These are phyloP conservation scores for Ganoderma meredithae DNA, from an alignment of 1,284 basidiomycete genomes.

Conservation along the genomic window DNA sequence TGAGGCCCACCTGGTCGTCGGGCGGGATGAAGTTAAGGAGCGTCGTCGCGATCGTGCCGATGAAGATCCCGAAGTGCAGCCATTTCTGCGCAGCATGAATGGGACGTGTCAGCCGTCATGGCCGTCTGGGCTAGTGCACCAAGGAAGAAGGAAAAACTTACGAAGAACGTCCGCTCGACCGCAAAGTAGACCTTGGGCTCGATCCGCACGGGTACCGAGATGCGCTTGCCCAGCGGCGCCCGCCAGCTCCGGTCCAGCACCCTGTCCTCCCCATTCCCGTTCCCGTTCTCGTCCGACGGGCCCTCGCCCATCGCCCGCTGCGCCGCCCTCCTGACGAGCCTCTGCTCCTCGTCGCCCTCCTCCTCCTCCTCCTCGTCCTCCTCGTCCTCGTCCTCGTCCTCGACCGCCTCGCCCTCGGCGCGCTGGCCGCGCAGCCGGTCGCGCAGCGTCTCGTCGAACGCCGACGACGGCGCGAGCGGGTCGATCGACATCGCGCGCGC, in stretches of 20 bases:
- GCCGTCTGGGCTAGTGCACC: too few species aligned
- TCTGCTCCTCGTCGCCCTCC: slow-evolving; percentile 40
- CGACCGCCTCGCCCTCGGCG: slow-evolving; percentile 32
- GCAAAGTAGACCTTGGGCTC: slow-evolving; percentile 99
- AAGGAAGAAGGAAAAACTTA: slow-evolving; percentile 49
- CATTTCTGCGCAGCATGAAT: slow-evolving; percentile 72
- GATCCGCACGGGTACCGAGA: slow-evolving; percentile 91
- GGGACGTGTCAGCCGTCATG: not conserved
- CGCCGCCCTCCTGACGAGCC: not conserved
- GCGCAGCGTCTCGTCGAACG: slow-evolving; percentile 84
- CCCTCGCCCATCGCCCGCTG: slow-evolving; percentile 39
- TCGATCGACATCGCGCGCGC: slow-evolving; percentile 72
- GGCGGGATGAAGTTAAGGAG: slow-evolving; percentile 89
- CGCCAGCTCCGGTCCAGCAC: slow-evolving; percentile 77
- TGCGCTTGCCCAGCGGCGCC: slow-evolving; percentile 89
- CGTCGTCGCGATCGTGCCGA: slow-evolving; percentile 89
- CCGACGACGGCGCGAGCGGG: slow-evolving; percentile 82
- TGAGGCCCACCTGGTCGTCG: slow-evolving; percentile 79
- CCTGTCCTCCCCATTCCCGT: slow-evolving; percentile 52
- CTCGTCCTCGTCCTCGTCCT: slow-evolving; percentile 40
- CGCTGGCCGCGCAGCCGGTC: slow-evolving; percentile 56
- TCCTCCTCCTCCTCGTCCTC: slow-evolving; percentile 40
- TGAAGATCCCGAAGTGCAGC: slow-evolving; percentile 91
- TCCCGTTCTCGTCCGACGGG: slow-evolving; percentile 31
- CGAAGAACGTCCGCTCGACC: slow-evolving; percentile 91